Base-by-base conservation (phyloP, 2,329 filamentous ascomycete genomes). In the Grosmannia clavigera region DNA sequence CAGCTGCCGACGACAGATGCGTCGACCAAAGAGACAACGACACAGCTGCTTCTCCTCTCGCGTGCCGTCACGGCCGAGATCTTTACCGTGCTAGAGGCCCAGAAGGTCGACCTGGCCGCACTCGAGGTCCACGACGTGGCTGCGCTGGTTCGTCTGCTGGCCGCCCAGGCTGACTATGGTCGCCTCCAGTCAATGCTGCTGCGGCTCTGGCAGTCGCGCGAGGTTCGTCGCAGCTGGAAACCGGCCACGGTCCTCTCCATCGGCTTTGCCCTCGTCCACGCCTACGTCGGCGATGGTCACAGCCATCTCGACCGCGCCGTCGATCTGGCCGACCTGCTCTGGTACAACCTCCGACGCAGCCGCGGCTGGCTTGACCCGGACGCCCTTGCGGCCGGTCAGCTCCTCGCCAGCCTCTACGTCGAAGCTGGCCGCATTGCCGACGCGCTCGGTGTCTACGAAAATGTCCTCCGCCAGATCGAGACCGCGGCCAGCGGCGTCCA, bases 91-190 rank as follows among this genome's bases (percentile, higher is more conserved):
- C 74, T 77, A 63, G 70, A 69, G 54, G 69, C 72, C 4, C 67
- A 71, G 22, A 68, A 77, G 22, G 72, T 80, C 52, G 74, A 78
- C 61, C 71, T 79, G 50, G 67, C 73, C 16, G 70, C 72, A 11
- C 65, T 81, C 19, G 70, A 70, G 25, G 72, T 77, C 58, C 69
- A 73, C 38, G 76, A 79, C 46, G 67, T 81, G 1, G 72, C 73
- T 22, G 73, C 73, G 9, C 69, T 80, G 1, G 70, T 78, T 33
- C 71, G 72, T 11, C 68, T 81, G 3, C 70, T 81, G 1, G 78
- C 77, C 35, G 73, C 75, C 29, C 76, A 79, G 61, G 66, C 71
- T 60, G 76, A 79, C 65, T 77, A 72, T 61, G 66, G 68, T 25
- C 75, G 78, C 57, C 72, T 79, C 12, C 76, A 79, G 64, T 65